Evolutionary conservation across 202 grass and related monocot genomes (phyloP).

Genomic region (Eragrostis tef): DNA sequence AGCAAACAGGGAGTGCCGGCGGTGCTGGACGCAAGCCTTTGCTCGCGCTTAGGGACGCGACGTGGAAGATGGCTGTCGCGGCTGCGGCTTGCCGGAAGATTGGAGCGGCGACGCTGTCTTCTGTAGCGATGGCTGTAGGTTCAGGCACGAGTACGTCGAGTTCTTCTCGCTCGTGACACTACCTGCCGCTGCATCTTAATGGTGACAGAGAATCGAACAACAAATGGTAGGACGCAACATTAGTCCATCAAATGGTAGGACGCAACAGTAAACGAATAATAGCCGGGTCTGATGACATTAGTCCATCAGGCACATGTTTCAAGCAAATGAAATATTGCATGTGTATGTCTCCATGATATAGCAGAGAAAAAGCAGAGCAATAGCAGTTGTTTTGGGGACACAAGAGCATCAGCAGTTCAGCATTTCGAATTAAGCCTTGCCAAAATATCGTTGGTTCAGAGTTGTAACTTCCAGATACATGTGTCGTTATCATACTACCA

Average conservation of each 20-base stretch:
- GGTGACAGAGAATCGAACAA: too few relatives aligned
- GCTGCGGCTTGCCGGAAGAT: not conserved
- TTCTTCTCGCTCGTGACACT: slow-evolving; percentile 4
- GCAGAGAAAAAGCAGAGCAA: too few relatives aligned
- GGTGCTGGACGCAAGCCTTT: not conserved
- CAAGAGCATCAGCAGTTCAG: not conserved
- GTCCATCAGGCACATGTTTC: too few relatives aligned
- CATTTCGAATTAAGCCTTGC: not conserved
- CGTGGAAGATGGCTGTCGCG: not conserved
- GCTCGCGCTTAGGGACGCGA: not conserved
- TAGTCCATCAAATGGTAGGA: too few relatives aligned
- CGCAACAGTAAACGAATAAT: too few relatives aligned
- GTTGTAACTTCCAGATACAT: not conserved
- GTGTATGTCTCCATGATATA: too few relatives aligned
- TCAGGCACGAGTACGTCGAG: not conserved
- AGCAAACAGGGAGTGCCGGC: not conserved
- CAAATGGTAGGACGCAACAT: too few relatives aligned
- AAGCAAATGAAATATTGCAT: too few relatives aligned
- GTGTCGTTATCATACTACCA: not conserved
- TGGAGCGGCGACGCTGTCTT: not conserved
- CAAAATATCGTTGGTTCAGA: not conserved
- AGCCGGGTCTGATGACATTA: too few relatives aligned
- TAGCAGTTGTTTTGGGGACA: too few relatives aligned
- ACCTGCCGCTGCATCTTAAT: too few relatives aligned
- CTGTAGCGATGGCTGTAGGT: not conserved